Conservation (phyloP, 495 filamentous ascomycete species). For the Chaetomium fimeti region DNA sequence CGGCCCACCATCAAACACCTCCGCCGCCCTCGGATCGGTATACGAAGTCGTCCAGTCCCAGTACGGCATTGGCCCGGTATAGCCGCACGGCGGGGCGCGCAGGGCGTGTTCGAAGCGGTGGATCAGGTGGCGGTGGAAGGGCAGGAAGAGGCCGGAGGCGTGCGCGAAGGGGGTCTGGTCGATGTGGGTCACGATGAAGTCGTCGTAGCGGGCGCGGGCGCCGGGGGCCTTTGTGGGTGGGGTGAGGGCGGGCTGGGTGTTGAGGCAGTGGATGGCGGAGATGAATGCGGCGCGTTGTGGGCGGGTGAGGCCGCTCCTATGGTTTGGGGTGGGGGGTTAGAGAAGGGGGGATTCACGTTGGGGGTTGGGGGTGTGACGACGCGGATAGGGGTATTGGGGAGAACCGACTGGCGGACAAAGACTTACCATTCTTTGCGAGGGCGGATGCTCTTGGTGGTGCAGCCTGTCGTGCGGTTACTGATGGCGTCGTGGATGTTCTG, state of each 20-base stretch:
- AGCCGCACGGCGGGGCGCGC: constrained; percentile 64
- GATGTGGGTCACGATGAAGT: constrained; percentile 64
- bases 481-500: constrained; percentile 16
- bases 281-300: constrained; percentile 55
- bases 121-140: constrained; percentile 66
- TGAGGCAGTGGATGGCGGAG: constrained; percentile 60
- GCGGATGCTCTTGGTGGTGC: constrained; percentile 14
- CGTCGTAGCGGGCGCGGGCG: constrained; percentile 51
- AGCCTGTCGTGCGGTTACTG: constrained; percentile 18
- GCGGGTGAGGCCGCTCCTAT: constrained; percentile 45
- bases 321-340: neutral
- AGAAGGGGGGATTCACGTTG: neutral
- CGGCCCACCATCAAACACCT: constrained; percentile 57
- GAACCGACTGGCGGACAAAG: neutral
- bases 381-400: neutral
- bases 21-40: constrained; percentile 46
- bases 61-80: constrained; percentile 52
- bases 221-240: constrained; percentile 21
- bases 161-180: constrained; percentile 58
- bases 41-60: constrained; percentile 58
- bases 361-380: neutral
- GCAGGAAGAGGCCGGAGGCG: constrained; percentile 56
- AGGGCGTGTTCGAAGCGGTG: constrained; percentile 61
- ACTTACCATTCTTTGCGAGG: constrained; percentile 23
- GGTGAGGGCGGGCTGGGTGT: constrained; percentile 33